Conservation (phyloP, 2,329 filamentous ascomycete species). For the Aspergillus puulaauensis region DNA sequence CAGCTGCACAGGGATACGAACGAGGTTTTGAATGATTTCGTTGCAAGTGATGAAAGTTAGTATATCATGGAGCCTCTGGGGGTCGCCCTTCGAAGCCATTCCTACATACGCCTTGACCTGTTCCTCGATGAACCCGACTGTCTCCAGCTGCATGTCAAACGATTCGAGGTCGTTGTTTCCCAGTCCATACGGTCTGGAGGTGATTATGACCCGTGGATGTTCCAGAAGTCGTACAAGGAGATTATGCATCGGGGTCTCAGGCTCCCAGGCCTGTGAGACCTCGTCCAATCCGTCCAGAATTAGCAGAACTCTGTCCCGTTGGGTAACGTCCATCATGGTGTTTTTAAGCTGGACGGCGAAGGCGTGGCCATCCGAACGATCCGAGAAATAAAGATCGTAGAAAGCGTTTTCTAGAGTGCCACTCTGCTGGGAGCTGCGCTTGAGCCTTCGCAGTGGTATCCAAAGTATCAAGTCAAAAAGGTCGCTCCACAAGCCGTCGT, state of each 20-base stretch:
- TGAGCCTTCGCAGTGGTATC: constrained; percentile 6
- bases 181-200: constrained; percentile 36
- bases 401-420: not conserved
- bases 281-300: constrained; percentile 47
- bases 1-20: constrained; percentile 47
- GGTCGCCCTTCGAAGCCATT: constrained; percentile 7
- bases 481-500: constrained; percentile 4
- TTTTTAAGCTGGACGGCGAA: not conserved
- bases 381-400: not conserved
- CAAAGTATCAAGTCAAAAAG: constrained; percentile 3
- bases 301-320: constrained; percentile 36
- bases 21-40: constrained; percentile 32
- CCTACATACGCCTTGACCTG: constrained; percentile 38
- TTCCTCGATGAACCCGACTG: constrained; percentile 39
- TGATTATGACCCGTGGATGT: constrained; percentile 41
- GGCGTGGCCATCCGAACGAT: no score
- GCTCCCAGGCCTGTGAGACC: constrained; percentile 26
- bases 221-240: constrained; percentile 25
- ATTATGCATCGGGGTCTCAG: constrained; percentile 14
- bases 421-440: not conserved
- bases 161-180: constrained; percentile 8
- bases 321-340: not conserved
- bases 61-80: not conserved
- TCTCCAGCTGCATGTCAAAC: constrained; percentile 40
- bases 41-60: constrained; percentile 25